phyloP scores from a whole-genome alignment of 2,329 filamentous ascomycete species.

The Trichophyton benhamiae region DNA sequence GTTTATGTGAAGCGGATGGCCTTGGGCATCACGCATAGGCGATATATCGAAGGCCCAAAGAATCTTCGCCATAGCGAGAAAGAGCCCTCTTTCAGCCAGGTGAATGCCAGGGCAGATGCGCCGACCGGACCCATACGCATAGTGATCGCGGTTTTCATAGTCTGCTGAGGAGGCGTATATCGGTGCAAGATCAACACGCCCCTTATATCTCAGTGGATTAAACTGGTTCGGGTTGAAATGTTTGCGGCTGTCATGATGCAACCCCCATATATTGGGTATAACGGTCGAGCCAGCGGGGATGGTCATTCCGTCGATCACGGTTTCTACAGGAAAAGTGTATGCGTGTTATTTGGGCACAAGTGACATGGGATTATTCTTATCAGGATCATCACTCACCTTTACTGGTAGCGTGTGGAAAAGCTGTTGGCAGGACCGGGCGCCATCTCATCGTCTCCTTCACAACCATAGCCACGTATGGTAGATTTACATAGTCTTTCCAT shows the following conservation, averaged over 20 bases:
- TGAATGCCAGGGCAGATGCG: slow-evolving; percentile 31
- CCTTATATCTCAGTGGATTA: slow-evolving; percentile 21
- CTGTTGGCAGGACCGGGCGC: slow-evolving; percentile 32
- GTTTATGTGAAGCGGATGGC: background rate
- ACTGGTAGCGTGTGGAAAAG: slow-evolving; percentile 39
- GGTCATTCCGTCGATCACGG: slow-evolving; percentile 38
- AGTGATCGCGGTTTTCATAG: slow-evolving; percentile 30
- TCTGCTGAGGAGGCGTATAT: slow-evolving; percentile 22
- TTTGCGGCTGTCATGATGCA: slow-evolving; percentile 37
- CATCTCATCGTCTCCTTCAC: slow-evolving; percentile 29
- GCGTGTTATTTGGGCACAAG: background rate
- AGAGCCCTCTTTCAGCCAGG: slow-evolving; percentile 40
- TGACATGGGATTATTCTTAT: background rate
- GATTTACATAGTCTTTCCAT: slow-evolving; percentile 25
- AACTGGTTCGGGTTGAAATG: slow-evolving; percentile 26
- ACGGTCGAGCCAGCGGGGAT: slow-evolving; percentile 37
- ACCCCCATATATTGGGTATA: slow-evolving; percentile 39
- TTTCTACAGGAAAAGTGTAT: slow-evolving; percentile 11
- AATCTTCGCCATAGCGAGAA: slow-evolving; percentile 36
- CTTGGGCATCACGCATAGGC: background rate
- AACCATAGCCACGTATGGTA: slow-evolving; percentile 28
- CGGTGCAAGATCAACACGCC: slow-evolving; percentile 19
- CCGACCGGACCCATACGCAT: slow-evolving; percentile 21
- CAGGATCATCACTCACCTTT: slow-evolving; percentile 7
- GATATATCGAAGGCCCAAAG: slow-evolving; percentile 37